Conservation (phyloP, 1,284 basidiomycete genomes). For the Phylloboletellus chloephorus region DNA sequence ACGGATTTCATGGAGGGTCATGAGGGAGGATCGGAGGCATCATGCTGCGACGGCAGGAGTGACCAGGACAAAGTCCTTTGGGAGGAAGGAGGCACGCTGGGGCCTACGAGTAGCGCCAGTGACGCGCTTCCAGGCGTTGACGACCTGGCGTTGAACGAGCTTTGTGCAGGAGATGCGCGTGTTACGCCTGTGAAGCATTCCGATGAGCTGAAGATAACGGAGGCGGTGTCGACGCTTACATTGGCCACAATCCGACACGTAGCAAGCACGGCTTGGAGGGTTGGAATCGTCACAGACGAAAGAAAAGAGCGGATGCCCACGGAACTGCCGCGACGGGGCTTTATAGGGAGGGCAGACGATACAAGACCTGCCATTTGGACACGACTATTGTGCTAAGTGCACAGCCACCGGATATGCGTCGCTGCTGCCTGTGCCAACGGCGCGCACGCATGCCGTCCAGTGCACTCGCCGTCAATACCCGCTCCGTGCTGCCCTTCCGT, state of each 20-base stretch:
- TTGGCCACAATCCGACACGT: conserved; percentile 23
- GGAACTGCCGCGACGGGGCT: no score
- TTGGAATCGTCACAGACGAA: conserved; percentile 27
- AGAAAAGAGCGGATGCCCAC: conserved; percentile 23
- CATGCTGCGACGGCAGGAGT: conserved; percentile 50
- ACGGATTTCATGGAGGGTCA: conserved; percentile 7
- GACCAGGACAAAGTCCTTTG: conserved; percentile 57
- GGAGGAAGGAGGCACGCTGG: conserved; percentile 48
- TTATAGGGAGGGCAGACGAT: conserved; percentile 1
- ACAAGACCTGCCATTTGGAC: conserved; percentile 13
- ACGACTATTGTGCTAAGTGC: conserved; percentile 5
- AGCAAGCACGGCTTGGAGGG: conserved; percentile 9
- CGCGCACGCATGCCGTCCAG: conserved; percentile 15
- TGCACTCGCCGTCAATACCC: conserved; percentile 1
- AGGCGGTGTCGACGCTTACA: conserved; percentile 15
- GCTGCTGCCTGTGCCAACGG: no score
- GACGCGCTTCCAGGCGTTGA: conserved; percentile 57
- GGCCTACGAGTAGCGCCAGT: conserved; percentile 48
- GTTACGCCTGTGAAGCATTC: conserved; percentile 15
- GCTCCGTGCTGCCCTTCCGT: conserved; percentile 4
- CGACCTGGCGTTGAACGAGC: conserved; percentile 50
- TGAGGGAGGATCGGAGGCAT: conserved; percentile 24
- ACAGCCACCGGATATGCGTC: no score
- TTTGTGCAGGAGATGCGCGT: conserved; percentile 38
- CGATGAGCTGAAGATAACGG: not conserved